phyloP scores from a whole-genome alignment of 2,329 filamentous ascomycete species.

The Microdochium trichocladiopsis region DNA sequence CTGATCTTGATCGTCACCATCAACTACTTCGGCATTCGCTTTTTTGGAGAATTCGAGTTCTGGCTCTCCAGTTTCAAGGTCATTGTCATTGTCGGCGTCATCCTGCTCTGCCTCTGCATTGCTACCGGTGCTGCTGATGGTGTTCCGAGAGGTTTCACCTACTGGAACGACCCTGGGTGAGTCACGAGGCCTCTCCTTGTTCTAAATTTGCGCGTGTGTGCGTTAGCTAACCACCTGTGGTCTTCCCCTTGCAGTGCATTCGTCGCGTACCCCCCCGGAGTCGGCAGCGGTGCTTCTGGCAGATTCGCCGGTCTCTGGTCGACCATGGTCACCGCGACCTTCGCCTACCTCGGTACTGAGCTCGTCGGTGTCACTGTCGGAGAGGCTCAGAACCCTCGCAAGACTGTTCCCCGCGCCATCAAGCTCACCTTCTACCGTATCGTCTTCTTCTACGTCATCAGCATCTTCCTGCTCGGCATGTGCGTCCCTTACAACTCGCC shows the following conservation, averaged over 20 bases:
- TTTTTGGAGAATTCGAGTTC: constrained; percentile 62
- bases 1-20: constrained; percentile 55
- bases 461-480: constrained; percentile 69
- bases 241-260: background rate
- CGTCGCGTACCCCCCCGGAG: background rate
- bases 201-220: constrained; percentile 14
- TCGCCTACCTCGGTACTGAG: constrained; percentile 73
- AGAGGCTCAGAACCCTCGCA: constrained; percentile 72
- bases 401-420: constrained; percentile 70
- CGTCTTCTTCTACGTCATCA: constrained; percentile 70
- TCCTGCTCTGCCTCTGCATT: constrained; percentile 57
- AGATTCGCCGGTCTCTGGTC: constrained; percentile 61
- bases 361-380: constrained; percentile 72
- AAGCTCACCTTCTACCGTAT: constrained; percentile 78
- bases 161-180: constrained; percentile 55
- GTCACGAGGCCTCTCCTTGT: constrained; percentile 36
- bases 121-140: constrained; percentile 58
- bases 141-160: constrained; percentile 57
- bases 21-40: constrained; percentile 63
- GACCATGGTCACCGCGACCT: constrained; percentile 68
- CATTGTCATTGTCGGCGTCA: constrained; percentile 57
- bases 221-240: background rate
- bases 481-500: constrained; percentile 64
- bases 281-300: constrained; percentile 31
- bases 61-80: constrained; percentile 62